phyloP scores from a whole-genome alignment of 164 flowering plant genomes.

The Liriodendron chinense region DNA sequence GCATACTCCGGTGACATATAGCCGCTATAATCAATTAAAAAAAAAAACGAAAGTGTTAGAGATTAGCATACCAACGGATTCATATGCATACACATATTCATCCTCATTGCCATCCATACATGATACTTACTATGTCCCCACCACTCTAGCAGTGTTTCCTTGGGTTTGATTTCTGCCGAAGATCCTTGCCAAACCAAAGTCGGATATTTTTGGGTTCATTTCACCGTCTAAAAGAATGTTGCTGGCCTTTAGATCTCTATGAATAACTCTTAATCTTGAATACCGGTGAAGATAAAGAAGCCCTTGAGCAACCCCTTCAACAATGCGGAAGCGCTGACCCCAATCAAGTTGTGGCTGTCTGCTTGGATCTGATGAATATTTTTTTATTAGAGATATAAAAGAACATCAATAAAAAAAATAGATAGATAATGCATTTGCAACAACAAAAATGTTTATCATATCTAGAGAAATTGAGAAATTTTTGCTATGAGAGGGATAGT shows the following conservation, averaged over 20 bases:
- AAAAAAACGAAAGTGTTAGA: no score
- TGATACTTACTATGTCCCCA: slow-evolving; percentile 39
- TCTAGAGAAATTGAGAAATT: no score
- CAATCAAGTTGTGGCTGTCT: slow-evolving; percentile 13
- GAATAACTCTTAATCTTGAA: slow-evolving; percentile 44
- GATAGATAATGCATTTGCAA: background rate
- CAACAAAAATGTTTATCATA: no score
- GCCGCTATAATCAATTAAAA: background rate
- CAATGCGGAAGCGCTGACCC: slow-evolving; percentile 23
- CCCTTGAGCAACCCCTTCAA: slow-evolving; percentile 48
- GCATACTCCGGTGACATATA: slow-evolving; percentile 41
- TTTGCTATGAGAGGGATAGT: background rate
- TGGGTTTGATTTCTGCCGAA: slow-evolving; percentile 25
- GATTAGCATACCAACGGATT: background rate
- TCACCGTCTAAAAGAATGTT: slow-evolving; percentile 48
- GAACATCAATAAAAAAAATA: background rate
- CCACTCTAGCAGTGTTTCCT: slow-evolving; percentile 21
- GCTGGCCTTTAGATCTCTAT: slow-evolving; percentile 57
- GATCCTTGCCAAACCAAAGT: slow-evolving; percentile 49
- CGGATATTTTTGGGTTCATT: slow-evolving; percentile 46
- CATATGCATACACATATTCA: background rate
- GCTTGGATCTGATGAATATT: background rate
- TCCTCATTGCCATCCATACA: background rate
- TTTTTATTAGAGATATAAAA: no score
- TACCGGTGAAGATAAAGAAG: slow-evolving; percentile 59